Evolutionary conservation across 2,329 filamentous ascomycete genomes (phyloP).

Genomic region (Geoglossum cookeanum): DNA sequence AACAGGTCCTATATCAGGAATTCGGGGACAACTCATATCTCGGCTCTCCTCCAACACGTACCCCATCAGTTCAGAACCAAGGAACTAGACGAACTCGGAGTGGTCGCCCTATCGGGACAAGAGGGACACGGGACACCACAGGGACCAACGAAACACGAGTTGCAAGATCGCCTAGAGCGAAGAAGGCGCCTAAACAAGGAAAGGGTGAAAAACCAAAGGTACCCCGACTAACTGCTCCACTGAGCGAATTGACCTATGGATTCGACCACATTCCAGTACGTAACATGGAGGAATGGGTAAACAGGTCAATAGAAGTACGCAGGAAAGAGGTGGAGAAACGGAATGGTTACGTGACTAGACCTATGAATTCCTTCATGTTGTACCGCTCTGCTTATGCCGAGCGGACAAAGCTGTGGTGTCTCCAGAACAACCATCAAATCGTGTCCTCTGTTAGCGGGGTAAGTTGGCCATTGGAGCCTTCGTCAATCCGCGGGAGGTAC

Average conservation of each 20-base stretch:
- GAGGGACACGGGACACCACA: background rate
- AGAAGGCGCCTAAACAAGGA: constrained; percentile 26
- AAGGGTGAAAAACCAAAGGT: constrained; percentile 26
- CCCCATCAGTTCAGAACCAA: constrained; percentile 4
- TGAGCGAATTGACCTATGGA: constrained; percentile 51
- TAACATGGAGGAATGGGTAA: constrained; percentile 67
- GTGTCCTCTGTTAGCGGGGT: constrained; percentile 74
- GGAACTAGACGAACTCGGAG: constrained; percentile 2
- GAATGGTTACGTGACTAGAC: constrained; percentile 67
- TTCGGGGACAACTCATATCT: background rate
- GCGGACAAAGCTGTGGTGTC: constrained; percentile 60
- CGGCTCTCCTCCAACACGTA: constrained; percentile 5
- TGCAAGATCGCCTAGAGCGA: constrained; percentile 11
- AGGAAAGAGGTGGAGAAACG: constrained; percentile 47
- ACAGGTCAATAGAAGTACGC: constrained; percentile 47
- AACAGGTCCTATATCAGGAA: background rate
- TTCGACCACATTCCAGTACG: constrained; percentile 42
- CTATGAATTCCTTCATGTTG: constrained; percentile 97
- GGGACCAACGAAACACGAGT: background rate
- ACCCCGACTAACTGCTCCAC: constrained; percentile 41
- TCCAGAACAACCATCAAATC: constrained; percentile 82
- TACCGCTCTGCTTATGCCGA: constrained; percentile 89
- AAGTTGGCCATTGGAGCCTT: constrained; percentile 68
- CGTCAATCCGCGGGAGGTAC: constrained; percentile 55
- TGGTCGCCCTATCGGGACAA: background rate